A percentile compares a stretch with the other conserved stretches of the same genome.
Conservation (phyloP, 2,329 filamentous ascomycete species). For the Trichoderma oligosporum region DNA sequence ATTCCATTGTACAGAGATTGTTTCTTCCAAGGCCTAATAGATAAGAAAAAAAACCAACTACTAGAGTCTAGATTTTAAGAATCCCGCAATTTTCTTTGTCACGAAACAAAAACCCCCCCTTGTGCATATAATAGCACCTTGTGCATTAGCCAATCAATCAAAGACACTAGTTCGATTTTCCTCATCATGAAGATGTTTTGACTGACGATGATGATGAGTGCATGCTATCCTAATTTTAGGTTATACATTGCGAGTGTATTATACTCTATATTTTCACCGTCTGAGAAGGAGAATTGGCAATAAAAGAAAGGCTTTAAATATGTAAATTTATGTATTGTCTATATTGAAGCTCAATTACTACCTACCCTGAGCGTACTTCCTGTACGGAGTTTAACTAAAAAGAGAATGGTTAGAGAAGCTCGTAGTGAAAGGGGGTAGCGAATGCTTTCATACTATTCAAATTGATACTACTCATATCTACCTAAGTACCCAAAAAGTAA, state of each 20-base stretch:
- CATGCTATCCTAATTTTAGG: conserved; percentile 8
- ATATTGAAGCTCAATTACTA: not conserved
- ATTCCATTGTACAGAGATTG: conserved; percentile 47
- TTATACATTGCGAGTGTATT: conserved; percentile 3
- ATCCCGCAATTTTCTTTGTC: conserved; percentile 48
- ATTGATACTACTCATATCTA: conserved; percentile 14
- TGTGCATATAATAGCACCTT: conserved; percentile 57
- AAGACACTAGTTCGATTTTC: conserved; percentile 30
- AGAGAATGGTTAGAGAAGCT: no score
- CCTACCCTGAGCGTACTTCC: no score
- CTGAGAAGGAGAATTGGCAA: not conserved
- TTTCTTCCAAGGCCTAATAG: conserved; percentile 62
- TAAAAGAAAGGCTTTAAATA: not conserved
- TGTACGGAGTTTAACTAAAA: no score
- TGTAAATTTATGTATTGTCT: not conserved
- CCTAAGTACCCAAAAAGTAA: not conserved
- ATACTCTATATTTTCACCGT: conserved; percentile 12
- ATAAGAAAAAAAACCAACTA: conserved; percentile 32
- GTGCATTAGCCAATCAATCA: conserved; percentile 57
- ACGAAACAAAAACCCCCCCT: conserved; percentile 33
- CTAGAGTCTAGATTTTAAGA: conserved; percentile 38
- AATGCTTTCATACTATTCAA: not conserved
- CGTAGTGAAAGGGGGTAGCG: not conserved
- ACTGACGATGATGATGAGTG: conserved; percentile 18
- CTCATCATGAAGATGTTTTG: conserved; percentile 7